Evolutionary conservation across 1,284 basidiomycete genomes (phyloP).

Genomic region (Fomitiporia mediterranea): DNA sequence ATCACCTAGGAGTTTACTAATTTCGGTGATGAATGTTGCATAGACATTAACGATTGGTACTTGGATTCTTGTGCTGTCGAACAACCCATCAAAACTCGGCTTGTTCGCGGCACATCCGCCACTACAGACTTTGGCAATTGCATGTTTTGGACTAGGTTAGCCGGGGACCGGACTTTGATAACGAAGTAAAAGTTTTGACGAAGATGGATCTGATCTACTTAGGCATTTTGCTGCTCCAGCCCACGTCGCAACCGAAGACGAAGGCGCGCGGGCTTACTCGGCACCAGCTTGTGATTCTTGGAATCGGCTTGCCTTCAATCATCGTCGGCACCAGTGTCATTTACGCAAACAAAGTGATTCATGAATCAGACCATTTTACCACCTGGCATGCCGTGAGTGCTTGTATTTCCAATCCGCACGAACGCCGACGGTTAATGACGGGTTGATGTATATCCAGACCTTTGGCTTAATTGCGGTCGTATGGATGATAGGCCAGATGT

Average conservation of each 20-base stretch:
- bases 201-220: neutral
- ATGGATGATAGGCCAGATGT: slow-evolving; percentile 20
- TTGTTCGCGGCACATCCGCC: slow-evolving; percentile 24
- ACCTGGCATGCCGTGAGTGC: slow-evolving; percentile 24
- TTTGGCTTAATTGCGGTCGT: slow-evolving; percentile 22
- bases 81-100: slow-evolving; percentile 21
- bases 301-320: slow-evolving; percentile 22
- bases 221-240: slow-evolving; percentile 24
- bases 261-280: slow-evolving; percentile 22
- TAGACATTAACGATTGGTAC: slow-evolving; percentile 26
- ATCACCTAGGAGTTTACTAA: neutral
- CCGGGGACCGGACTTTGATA: neutral
- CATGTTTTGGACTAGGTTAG: slow-evolving; percentile 22
- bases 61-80: slow-evolving; percentile 21
- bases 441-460: slow-evolving; percentile 11
- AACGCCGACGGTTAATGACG: too few species aligned
- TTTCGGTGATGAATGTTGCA: too few species aligned
- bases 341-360: slow-evolving; percentile 22
- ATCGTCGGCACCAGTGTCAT: slow-evolving; percentile 21
- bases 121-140: slow-evolving; percentile 22
- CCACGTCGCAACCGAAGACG: slow-evolving; percentile 22
- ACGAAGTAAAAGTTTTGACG: neutral
- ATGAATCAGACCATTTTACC: slow-evolving; percentile 22
- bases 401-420: neutral
- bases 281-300: slow-evolving; percentile 24